These are phyloP conservation scores for Lipomyces starkeyi DNA, from an alignment of 805 yeast genomes.

Conservation along the genomic window DNA sequence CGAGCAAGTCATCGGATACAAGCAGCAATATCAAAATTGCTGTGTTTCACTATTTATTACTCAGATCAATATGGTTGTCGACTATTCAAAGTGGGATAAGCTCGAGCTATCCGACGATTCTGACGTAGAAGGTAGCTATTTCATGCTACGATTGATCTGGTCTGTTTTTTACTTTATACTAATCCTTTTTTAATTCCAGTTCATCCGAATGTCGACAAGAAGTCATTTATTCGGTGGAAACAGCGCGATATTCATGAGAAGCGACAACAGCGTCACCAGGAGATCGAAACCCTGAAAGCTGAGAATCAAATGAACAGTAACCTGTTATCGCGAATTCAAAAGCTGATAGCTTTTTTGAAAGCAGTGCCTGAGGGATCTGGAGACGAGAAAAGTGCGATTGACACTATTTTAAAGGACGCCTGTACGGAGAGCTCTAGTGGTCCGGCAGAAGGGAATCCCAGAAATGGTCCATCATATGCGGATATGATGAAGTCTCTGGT, in stretches of 20 bases:
- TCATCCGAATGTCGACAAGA: slow-evolving; percentile 96
- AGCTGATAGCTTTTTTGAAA: slow-evolving; percentile 55
- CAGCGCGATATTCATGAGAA: slow-evolving; percentile 97
- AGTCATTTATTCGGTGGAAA: slow-evolving; percentile 91
- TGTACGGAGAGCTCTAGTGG: slow-evolving; percentile 39
- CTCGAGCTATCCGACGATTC: slow-evolving; percentile 96
- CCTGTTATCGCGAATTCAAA: slow-evolving; percentile 74
- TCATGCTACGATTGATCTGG: neutral
- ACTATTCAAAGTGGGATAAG: slow-evolving; percentile 97
- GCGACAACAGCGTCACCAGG: slow-evolving; percentile 77
- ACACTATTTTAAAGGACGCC: slow-evolving; percentile 28
- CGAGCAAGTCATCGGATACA: neutral
- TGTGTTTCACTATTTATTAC: neutral
- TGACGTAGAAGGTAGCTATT: slow-evolving; percentile 66
- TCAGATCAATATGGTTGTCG: slow-evolving; percentile 68
- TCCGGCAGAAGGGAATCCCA: slow-evolving; percentile 24
- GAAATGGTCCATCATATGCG: slow-evolving; percentile 62
- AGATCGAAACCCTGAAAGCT: slow-evolving; percentile 74
- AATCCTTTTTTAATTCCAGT: slow-evolving; percentile 50
- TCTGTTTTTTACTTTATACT: neutral
- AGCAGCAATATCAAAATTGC: neutral
- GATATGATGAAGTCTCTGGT: slow-evolving; percentile 93
- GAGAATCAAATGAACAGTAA: slow-evolving; percentile 82
- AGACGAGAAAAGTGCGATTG: slow-evolving; percentile 9
- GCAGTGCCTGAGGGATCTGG: slow-evolving; percentile 38